Percentiles rank a stretch among this genome's conserved stretches.
Evolutionary conservation across 2,329 filamentous ascomycete genomes (phyloP).

Genomic region (Fusarium luffae): DNA sequence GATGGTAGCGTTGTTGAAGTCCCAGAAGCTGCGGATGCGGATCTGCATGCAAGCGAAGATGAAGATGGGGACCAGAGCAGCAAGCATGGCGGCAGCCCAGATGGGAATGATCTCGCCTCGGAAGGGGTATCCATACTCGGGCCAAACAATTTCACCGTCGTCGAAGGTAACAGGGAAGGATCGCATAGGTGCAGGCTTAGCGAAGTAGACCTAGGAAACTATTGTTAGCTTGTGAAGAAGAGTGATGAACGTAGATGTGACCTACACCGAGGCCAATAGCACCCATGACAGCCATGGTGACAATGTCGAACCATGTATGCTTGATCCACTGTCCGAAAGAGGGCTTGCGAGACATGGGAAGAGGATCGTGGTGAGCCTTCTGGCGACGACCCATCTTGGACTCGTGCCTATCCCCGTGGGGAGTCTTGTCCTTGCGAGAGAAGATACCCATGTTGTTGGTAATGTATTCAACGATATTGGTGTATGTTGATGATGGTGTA

Average conservation of each 20-base stretch:
- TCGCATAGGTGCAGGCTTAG: slow-evolving; percentile 72
- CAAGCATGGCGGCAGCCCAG: slow-evolving; percentile 75
- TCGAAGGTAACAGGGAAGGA: slow-evolving; percentile 75
- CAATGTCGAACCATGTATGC: slow-evolving; percentile 72
- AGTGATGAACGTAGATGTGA: background rate
- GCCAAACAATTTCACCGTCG: slow-evolving; percentile 75
- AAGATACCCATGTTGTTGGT: slow-evolving; percentile 32
- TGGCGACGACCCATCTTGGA: slow-evolving; percentile 13
- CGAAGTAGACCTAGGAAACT: slow-evolving; percentile 67
- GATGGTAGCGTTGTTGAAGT: slow-evolving; percentile 76
- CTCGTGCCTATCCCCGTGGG: slow-evolving; percentile 11
- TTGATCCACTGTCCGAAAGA: slow-evolving; percentile 77
- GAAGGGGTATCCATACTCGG: slow-evolving; percentile 76
- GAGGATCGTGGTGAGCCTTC: slow-evolving; percentile 26
- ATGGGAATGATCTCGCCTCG: slow-evolving; percentile 78
- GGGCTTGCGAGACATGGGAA: slow-evolving; percentile 62
- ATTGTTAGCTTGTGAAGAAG: no score
- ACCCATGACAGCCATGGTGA: slow-evolving; percentile 75
- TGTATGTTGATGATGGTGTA: background rate
- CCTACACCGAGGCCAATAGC: slow-evolving; percentile 73
- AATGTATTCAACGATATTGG: background rate
- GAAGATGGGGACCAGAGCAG: slow-evolving; percentile 71
- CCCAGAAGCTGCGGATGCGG: slow-evolving; percentile 75
- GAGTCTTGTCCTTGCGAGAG: slow-evolving; percentile 26
- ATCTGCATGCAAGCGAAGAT: slow-evolving; percentile 75